Conservation (phyloP, 2,329 filamentous ascomycete species). For the Geosmithia flava region DNA sequence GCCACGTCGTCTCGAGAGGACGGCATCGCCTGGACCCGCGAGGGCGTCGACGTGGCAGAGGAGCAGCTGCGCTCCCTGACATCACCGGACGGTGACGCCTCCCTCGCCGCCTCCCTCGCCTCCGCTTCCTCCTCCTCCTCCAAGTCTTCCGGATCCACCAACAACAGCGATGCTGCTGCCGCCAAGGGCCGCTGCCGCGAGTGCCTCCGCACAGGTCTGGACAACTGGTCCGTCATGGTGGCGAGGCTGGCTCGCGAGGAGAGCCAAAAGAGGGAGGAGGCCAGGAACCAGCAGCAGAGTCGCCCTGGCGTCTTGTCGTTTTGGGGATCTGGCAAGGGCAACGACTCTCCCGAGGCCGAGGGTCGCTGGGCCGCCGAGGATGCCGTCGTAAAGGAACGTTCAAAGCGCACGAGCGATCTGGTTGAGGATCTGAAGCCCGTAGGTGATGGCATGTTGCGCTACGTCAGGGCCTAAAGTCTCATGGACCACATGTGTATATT, state of each 20-base stretch:
- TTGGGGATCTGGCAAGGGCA: slow-evolving; percentile 15
- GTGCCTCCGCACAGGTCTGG: slow-evolving; percentile 64
- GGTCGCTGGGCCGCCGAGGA: slow-evolving; percentile 43
- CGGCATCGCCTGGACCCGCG: slow-evolving; percentile 79
- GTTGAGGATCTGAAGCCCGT: slow-evolving; percentile 34
- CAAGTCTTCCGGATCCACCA: not conserved
- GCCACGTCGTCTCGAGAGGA: slow-evolving; percentile 48
- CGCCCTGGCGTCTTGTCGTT: slow-evolving; percentile 20
- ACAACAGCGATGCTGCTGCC: slow-evolving; percentile 2
- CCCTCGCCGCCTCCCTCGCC: no score
- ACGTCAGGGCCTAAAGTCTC: slow-evolving; percentile 24
- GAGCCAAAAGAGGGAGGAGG: slow-evolving; percentile 14
- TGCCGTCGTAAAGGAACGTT: slow-evolving; percentile 38
- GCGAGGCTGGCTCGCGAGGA: slow-evolving; percentile 45
- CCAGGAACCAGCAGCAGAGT: slow-evolving; percentile 1
- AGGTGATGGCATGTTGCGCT: slow-evolving; percentile 15
- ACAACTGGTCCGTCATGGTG: slow-evolving; percentile 79
- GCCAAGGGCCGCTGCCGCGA: slow-evolving; percentile 52
- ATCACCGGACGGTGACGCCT: not conserved
- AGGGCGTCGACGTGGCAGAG: slow-evolving; percentile 73
- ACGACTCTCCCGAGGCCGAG: slow-evolving; percentile 14
- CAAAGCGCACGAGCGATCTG: slow-evolving; percentile 36
- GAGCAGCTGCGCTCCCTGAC: slow-evolving; percentile 41
- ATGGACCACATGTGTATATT: not conserved
- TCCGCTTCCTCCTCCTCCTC: no score